These are phyloP conservation scores for Hebeloma cylindrosporum DNA, from an alignment of 768 basidiomycete genomes.

Conservation along the genomic window DNA sequence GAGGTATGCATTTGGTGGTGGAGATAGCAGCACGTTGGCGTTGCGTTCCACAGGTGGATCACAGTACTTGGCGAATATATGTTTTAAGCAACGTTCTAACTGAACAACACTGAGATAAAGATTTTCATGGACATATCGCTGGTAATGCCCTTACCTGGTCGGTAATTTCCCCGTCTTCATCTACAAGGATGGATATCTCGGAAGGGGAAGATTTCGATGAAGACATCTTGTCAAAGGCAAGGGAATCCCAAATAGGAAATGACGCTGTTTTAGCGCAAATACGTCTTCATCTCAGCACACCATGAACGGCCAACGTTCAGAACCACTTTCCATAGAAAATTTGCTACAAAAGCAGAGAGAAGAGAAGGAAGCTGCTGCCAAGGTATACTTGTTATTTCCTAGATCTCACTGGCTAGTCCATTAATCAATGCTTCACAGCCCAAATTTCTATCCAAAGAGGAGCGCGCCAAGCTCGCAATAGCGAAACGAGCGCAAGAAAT, in stretches of 20 bases:
- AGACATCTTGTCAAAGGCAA: neutral
- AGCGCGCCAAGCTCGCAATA: slow-evolving; percentile 86
- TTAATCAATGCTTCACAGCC: slow-evolving; percentile 53
- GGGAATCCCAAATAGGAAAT: slow-evolving; percentile 9
- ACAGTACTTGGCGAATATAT: slow-evolving; percentile 82
- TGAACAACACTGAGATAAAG: too few relatives aligned
- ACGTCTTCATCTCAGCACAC: slow-evolving; percentile 12
- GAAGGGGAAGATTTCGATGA: neutral
- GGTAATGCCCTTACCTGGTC: too few relatives aligned
- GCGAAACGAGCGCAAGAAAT: slow-evolving; percentile 86
- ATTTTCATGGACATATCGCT: too few relatives aligned
- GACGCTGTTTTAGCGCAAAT: neutral
- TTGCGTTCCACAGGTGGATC: slow-evolving; percentile 36
- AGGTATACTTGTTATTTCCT: slow-evolving; percentile 46
- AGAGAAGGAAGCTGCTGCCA: slow-evolving; percentile 88
- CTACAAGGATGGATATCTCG: slow-evolving; percentile 47
- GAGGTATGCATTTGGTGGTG: slow-evolving; percentile 58
- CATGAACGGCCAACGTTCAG: slow-evolving; percentile 51
- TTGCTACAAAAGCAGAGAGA: slow-evolving; percentile 83
- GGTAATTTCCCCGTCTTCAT: slow-evolving; percentile 69
- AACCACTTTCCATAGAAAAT: slow-evolving; percentile 87
- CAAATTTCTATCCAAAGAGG: slow-evolving; percentile 91
- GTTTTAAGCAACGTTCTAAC: slow-evolving; percentile 69
- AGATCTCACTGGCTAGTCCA: slow-evolving; percentile 1
- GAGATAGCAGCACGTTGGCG: slow-evolving; percentile 37